phyloP scores from a whole-genome alignment of 345 rosid species.

The Citropsis articulata region DNA sequence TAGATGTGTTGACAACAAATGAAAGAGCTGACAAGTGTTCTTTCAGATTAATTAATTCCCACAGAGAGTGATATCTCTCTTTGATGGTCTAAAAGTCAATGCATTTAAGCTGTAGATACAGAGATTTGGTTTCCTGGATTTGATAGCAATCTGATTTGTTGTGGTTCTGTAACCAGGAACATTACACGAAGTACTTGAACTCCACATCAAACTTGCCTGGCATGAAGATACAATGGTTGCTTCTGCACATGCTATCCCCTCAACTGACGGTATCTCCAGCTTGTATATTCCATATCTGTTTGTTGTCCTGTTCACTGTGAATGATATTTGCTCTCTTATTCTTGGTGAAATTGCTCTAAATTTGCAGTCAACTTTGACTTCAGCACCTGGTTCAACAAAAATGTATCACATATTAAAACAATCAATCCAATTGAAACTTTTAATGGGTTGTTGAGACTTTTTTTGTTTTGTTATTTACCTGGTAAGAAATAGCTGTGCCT shows the following conservation, averaged over 20 bases:
- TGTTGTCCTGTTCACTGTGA: constrained; percentile 89
- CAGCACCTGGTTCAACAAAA: constrained; percentile 51
- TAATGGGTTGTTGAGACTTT: not conserved
- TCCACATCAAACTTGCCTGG: constrained; percentile 64
- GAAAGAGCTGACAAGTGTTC: not conserved
- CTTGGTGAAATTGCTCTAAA: constrained; percentile 57
- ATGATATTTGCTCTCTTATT: constrained; percentile 57
- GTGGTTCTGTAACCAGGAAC: constrained; percentile 81
- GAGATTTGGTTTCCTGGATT: constrained; percentile 57
- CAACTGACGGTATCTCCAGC: constrained; percentile 69
- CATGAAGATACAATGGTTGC: constrained; percentile 68
- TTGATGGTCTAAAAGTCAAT: constrained; percentile 74
- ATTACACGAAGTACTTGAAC: constrained; percentile 56
- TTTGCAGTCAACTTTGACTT: constrained; percentile 79
- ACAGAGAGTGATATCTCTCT: constrained; percentile 55
- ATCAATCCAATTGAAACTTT: not conserved
- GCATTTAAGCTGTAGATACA: constrained; percentile 79
- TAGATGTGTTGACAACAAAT: not conserved
- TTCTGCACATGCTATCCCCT: constrained; percentile 66
- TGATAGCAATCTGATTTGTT: constrained; percentile 64
- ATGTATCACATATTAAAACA: constrained; percentile 1
- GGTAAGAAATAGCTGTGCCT: constrained; percentile 94
- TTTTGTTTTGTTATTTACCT: constrained; percentile 35
- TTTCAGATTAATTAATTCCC: constrained; percentile 22
- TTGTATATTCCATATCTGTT: constrained; percentile 73